phyloP scores from a whole-genome alignment of 2,329 filamentous ascomycete genomes.

The Paraphaeosphaeria sporulosa region DNA sequence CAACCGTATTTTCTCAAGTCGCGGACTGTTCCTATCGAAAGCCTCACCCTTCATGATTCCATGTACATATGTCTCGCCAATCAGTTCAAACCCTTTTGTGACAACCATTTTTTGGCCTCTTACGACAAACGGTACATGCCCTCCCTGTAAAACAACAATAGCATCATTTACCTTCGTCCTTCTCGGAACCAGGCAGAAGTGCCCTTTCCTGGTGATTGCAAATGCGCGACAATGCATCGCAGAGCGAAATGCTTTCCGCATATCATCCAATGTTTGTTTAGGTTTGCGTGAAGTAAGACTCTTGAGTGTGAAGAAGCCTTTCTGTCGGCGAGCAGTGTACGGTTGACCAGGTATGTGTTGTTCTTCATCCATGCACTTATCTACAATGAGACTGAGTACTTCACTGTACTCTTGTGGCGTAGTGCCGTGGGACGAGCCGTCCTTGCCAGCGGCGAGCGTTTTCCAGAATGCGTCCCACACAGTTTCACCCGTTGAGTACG shows the following conservation, averaged over 20 bases:
- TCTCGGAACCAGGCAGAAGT: conserved; percentile 33
- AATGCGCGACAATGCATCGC: conserved; percentile 32
- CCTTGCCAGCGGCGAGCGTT: conserved; percentile 30
- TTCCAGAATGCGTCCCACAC: conserved; percentile 33
- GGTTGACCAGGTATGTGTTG: conserved; percentile 30
- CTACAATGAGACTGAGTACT: conserved; percentile 33
- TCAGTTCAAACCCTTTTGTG: conserved; percentile 19
- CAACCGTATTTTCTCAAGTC: background rate
- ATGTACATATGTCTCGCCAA: conserved; percentile 35
- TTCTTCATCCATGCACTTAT: conserved; percentile 21
- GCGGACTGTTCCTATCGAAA: background rate
- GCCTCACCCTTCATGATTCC: conserved; percentile 32
- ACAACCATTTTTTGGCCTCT: background rate
- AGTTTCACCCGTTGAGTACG: conserved; percentile 18
- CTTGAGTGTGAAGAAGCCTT: conserved; percentile 30
- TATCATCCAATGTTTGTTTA: conserved; percentile 23
- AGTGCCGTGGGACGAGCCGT: conserved; percentile 21
- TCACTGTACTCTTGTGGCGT: conserved; percentile 29
- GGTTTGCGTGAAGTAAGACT: conserved; percentile 27
- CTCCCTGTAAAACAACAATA: conserved; percentile 28
- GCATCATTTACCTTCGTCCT: conserved; percentile 23
- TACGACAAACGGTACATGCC: conserved; percentile 31
- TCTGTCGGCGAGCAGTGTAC: conserved; percentile 27
- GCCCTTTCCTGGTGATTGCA: conserved; percentile 28
- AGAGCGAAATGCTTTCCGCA: conserved; percentile 23